phyloP scores from a whole-genome alignment of 352 stramenopile genomes.

The Phytophthora megakarya region DNA sequence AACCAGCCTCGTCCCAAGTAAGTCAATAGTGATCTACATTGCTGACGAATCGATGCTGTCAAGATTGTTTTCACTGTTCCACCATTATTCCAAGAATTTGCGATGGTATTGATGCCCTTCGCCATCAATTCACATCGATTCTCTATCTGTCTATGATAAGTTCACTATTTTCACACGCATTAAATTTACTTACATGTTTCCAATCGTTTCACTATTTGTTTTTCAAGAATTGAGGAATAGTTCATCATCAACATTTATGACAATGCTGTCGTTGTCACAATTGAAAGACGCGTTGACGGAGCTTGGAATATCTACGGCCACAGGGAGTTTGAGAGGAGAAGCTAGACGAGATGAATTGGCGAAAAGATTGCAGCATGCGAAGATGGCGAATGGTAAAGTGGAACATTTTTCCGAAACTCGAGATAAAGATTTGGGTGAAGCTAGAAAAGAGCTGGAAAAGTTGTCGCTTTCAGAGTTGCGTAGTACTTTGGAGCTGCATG shows the following conservation, averaged over 20 bases:
- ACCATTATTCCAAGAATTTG: too few species aligned
- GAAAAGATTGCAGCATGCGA: slow-evolving; percentile 27
- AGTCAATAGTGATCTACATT: too few species aligned
- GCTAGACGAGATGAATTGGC: slow-evolving; percentile 39
- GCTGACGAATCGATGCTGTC: slow-evolving; percentile 8
- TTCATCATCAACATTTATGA: background rate
- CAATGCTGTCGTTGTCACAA: slow-evolving; percentile 27
- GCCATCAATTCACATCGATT: too few species aligned
- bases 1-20: background rate
- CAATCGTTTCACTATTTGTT: too few species aligned
- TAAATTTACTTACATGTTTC: background rate
- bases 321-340: slow-evolving; percentile 17
- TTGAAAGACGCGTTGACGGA: slow-evolving; percentile 43
- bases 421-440: slow-evolving; percentile 28
- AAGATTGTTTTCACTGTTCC: background rate
- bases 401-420: background rate
- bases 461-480: slow-evolving; percentile 44
- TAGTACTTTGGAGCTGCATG: slow-evolving; percentile 35
- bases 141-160: background rate
- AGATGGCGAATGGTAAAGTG: background rate
- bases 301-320: slow-evolving; percentile 43
- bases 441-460: background rate
- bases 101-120: too few species aligned
- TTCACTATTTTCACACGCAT: background rate
- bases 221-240: background rate